Evolutionary conservation across 1,284 basidiomycete genomes (phyloP).

Genomic region (Moesziomyces parantarcticus): DNA sequence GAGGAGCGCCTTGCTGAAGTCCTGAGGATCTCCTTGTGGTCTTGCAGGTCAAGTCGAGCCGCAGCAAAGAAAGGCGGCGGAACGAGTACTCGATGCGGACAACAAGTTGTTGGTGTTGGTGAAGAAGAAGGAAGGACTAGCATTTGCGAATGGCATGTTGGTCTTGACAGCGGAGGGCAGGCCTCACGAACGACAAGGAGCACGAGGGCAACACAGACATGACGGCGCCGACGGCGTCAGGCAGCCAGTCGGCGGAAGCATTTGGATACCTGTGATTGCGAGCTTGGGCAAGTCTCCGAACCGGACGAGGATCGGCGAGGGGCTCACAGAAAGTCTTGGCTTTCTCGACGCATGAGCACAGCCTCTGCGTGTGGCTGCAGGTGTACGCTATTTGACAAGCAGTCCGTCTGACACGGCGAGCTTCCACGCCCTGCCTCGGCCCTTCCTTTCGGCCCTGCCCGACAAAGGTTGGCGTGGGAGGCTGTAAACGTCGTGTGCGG

Average conservation of each 20-base stretch:
- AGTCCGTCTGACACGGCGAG: neutral
- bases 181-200: too few species aligned
- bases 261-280: neutral
- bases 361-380: conserved; percentile 2
- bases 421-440: too few species aligned
- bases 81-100: too few species aligned
- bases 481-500: neutral
- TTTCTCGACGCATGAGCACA: conserved; percentile 16
- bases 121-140: conserved; percentile 7
- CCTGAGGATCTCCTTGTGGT: neutral
- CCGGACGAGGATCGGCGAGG: conserved; percentile 36
- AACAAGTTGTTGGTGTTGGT: conserved; percentile 5
- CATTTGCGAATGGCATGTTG: neutral
- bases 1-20: neutral
- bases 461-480: too few species aligned
- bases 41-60: neutral
- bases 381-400: neutral
- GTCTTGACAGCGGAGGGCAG: neutral
- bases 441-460: too few species aligned
- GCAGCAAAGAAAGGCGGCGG: too few species aligned
- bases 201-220: too few species aligned
- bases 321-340: conserved; percentile 37
- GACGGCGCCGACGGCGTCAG: too few species aligned
- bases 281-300: conserved; percentile 14
- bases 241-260: too few species aligned